phyloP scores from a whole-genome alignment of 805 yeast species.

The Candida montana region DNA sequence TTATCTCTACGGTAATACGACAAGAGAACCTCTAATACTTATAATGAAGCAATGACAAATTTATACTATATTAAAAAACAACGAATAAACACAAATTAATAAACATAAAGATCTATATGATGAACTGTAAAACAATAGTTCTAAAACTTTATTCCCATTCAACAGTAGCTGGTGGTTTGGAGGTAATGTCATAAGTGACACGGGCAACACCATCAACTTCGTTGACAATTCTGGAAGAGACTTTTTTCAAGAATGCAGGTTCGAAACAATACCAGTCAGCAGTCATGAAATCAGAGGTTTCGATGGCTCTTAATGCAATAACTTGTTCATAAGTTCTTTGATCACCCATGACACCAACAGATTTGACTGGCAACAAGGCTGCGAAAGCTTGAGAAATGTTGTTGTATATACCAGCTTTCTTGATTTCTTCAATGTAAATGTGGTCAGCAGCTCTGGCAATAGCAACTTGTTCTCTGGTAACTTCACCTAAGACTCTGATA shows the following conservation, averaged over 20 bases:
- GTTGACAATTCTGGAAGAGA: slow-evolving; percentile 93
- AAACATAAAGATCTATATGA: neutral
- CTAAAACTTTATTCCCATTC: slow-evolving; percentile 80
- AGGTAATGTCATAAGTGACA: slow-evolving; percentile 96
- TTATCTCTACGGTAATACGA: slow-evolving; percentile 53
- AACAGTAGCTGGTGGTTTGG: slow-evolving; percentile 99
- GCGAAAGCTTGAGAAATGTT: slow-evolving; percentile 98
- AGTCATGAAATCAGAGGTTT: slow-evolving; percentile 98
- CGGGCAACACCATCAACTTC: slow-evolving; percentile 99
- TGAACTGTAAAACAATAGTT: neutral
- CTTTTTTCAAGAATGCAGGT: slow-evolving; percentile 84
- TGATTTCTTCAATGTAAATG: slow-evolving; percentile 95
- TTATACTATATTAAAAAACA: slow-evolving; percentile 1
- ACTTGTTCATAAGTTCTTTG: slow-evolving; percentile 99
- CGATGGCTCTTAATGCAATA: slow-evolving; percentile 97
- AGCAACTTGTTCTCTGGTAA: slow-evolving; percentile 85
- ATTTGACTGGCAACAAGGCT: slow-evolving; percentile 91
- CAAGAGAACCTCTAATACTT: slow-evolving; percentile 12
- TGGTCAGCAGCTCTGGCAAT: slow-evolving; percentile 97
- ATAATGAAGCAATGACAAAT: slow-evolving; percentile 2
- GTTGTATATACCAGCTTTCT: slow-evolving; percentile 84
- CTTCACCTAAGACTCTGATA: slow-evolving; percentile 96
- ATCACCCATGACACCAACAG: slow-evolving; percentile 99
- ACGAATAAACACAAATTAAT: slow-evolving; percentile 3
- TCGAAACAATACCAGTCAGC: slow-evolving; percentile 98